Base-by-base conservation (phyloP, 768 basidiomycete species). In the Xanthoconium stramineum region DNA sequence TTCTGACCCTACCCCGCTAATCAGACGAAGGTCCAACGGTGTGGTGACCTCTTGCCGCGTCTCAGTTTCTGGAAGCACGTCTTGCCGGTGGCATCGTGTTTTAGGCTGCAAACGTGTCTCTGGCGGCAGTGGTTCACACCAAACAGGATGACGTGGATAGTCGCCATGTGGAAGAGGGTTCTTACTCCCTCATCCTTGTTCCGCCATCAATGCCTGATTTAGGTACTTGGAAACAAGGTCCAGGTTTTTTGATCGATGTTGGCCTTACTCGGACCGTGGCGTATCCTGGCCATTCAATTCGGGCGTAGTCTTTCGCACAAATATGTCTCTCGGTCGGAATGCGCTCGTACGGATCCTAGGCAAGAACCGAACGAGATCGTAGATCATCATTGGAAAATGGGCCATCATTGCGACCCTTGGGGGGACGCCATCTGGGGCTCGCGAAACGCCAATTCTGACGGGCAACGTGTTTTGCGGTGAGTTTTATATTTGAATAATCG, bases 381-480 rank as follows among this genome's bases (percentile, higher is more conserved):
- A 35, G 39, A 35, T 45, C 50, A 43, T 20, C 33, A 28, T 10
- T 59, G 12, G 44, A 11, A 45, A 43, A 42, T 33, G 7, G 24
- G 15, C 28, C 36, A 39, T 51, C 54, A 36, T 1, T 14, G 17
- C 30, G 58, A 42, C 58, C 62, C 62, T 61, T 52, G 52, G 15
- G n/a, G 3, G 20, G 38, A 33, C 17, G 17, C 17, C 20, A 38
- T 29, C 12, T 29, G 37, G 14, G 32, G 40, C 15, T 2, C 8
- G 9, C 7, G 14, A 33, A 33, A 48, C 32, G 28, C 32, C 47
- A 42, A 30, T 43, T 20, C 11, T 3, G 20, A 40, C 39, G 40
- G 44, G 35, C 47, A 63, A 64, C 58, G 62, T 64, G 62, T 63
- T 10, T 17, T 20, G 6, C 24, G 62, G 43, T 52, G 43, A 56